These are phyloP conservation scores for Populus hybrid DNA, from an alignment of 441 rosid genomes.

Conservation along the genomic window DNA sequence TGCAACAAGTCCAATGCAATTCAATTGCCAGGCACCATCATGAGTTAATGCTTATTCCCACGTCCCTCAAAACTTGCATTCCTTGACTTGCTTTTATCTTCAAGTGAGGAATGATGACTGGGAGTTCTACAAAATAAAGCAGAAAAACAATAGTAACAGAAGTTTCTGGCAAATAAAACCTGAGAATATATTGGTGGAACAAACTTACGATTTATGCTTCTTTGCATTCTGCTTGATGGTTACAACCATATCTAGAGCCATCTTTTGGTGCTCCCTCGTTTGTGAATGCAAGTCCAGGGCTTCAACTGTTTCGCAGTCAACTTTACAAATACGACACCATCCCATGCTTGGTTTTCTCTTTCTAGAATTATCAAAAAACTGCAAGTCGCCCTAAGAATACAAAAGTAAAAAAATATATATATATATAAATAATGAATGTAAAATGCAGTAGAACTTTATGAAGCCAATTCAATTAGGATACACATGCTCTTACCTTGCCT, in stretches of 20 bases:
- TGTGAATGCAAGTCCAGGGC: conserved; percentile 74
- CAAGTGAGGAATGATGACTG: conserved; percentile 36
- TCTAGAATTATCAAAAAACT: conserved; percentile 47
- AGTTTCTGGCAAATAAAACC: conserved; percentile 1
- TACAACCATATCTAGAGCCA: conserved; percentile 63
- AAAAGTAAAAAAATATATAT: conserved; percentile 4
- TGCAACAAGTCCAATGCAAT: conserved; percentile 22
- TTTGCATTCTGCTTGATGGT: conserved; percentile 64
- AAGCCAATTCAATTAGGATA: not conserved
- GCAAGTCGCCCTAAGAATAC: conserved; percentile 45
- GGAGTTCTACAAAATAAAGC: conserved; percentile 31
- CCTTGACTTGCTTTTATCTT: conserved; percentile 46
- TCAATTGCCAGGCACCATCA: conserved; percentile 19
- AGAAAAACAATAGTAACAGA: conserved; percentile 13
- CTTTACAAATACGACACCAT: conserved; percentile 83
- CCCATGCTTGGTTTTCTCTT: conserved; percentile 61
- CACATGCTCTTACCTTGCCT: not conserved
- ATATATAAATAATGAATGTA: not conserved
- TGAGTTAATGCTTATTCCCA: conserved; percentile 43
- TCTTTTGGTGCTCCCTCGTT: conserved; percentile 72
- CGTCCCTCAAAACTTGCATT: conserved; percentile 41
- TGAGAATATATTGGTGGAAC: conserved; percentile 6
- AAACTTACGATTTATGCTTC: conserved; percentile 62
- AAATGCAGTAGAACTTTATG: not conserved
- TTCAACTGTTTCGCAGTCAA: conserved; percentile 75